phyloP scores from a whole-genome alignment of 2,329 filamentous ascomycete genomes.

The Zymoseptoria tritici region DNA sequence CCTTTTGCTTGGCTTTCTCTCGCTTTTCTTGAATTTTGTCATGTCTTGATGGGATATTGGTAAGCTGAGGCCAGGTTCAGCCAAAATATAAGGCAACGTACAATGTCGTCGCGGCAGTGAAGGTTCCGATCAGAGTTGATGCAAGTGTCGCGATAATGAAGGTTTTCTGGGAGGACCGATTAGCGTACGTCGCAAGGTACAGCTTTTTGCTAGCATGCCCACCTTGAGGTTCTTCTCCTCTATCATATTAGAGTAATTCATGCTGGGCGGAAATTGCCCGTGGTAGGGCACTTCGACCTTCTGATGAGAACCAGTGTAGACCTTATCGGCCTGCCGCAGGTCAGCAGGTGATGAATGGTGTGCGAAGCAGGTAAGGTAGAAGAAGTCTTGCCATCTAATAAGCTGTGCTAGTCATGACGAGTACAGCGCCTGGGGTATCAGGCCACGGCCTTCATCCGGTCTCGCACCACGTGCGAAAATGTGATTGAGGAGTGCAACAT shows the following conservation, averaged over 20 bases:
- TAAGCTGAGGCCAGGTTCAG: not conserved
- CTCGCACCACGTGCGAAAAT: not conserved
- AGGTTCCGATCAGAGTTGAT: conserved; percentile 39
- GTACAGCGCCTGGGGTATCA: not conserved
- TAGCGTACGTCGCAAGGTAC: not conserved
- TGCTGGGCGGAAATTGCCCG: conserved; percentile 18
- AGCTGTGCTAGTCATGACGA: not conserved
- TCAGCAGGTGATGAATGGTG: not conserved
- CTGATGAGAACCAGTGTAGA: not conserved
- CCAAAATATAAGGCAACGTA: not conserved
- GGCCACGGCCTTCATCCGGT: not conserved
- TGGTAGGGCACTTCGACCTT: not conserved
- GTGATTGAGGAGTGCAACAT: not conserved
- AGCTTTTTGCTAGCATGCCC: not conserved
- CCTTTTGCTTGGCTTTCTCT: conserved; percentile 31
- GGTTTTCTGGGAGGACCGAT: conserved; percentile 27
- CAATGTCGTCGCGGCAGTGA: conserved; percentile 38
- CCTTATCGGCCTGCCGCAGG: not conserved
- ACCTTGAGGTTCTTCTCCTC: conserved; percentile 40
- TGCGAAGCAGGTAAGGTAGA: not conserved
- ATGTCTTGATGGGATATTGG: conserved; percentile 14
- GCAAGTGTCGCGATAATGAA: conserved; percentile 40
- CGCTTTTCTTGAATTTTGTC: conserved; percentile 31
- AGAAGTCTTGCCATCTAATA: not conserved
- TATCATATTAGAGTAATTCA: conserved; percentile 41